These are phyloP conservation scores for Saccharomycopsis hybrid DNA, from an alignment of 1,139 yeast species.

Conservation along the genomic window DNA sequence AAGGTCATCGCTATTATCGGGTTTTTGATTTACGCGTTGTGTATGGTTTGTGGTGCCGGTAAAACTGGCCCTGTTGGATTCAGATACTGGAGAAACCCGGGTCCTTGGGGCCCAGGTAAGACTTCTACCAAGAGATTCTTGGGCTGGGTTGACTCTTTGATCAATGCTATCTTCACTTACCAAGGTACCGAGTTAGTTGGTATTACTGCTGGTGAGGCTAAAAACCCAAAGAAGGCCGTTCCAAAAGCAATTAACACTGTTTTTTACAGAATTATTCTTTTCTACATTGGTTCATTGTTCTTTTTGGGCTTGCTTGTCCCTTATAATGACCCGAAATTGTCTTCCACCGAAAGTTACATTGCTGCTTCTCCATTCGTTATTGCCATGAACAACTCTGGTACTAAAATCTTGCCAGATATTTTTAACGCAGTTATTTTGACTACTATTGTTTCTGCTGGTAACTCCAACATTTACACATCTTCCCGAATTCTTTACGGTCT, in stretches of 20 bases:
- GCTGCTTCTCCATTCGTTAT: slow-evolving; percentile 72
- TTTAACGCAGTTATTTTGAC: slow-evolving; percentile 68
- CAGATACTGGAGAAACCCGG: slow-evolving; percentile 91
- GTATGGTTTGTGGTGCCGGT: slow-evolving; percentile 76
- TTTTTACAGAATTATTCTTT: slow-evolving; percentile 69
- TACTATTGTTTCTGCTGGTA: slow-evolving; percentile 73
- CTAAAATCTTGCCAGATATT: slow-evolving; percentile 59
- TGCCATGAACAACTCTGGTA: slow-evolving; percentile 63
- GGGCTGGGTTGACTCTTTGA: slow-evolving; percentile 63
- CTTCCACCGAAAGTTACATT: slow-evolving; percentile 39
- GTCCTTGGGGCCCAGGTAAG: slow-evolving; percentile 67
- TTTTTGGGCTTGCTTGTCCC: slow-evolving; percentile 84
- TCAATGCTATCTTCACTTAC: slow-evolving; percentile 70
- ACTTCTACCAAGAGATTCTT: slow-evolving; percentile 62
- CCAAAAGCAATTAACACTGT: slow-evolving; percentile 84
- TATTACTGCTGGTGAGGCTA: slow-evolving; percentile 82
- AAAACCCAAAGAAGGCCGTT: slow-evolving; percentile 73
- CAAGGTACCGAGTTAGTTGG: slow-evolving; percentile 88
- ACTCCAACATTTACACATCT: slow-evolving; percentile 74
- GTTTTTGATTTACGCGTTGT: slow-evolving; percentile 61
- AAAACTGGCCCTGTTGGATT: slow-evolving; percentile 69
- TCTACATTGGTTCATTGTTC: slow-evolving; percentile 73
- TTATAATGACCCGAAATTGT: slow-evolving; percentile 55
- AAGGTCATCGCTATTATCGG: slow-evolving; percentile 71
- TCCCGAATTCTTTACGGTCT: slow-evolving; percentile 66